phyloP scores from a whole-genome alignment of 768 basidiomycete genomes.

The Plicaturopsis crispa region DNA sequence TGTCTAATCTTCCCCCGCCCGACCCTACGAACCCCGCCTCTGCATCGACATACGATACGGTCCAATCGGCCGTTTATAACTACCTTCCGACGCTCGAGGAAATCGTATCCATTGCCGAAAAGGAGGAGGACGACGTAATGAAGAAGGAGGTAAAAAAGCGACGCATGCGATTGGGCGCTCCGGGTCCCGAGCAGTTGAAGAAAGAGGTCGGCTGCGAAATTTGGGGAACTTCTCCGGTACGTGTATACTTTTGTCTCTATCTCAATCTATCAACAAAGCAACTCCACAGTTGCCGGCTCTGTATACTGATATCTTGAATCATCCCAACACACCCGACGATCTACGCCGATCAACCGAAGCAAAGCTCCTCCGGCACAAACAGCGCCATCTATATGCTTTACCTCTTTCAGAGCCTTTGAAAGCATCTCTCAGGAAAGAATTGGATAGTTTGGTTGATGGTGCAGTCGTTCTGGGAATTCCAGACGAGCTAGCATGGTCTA shows the following conservation, averaged over 20 bases:
- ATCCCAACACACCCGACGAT: slow-evolving; percentile 71
- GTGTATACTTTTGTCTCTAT: slow-evolving; percentile 4
- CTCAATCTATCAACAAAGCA: slow-evolving; percentile 6
- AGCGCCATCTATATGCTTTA: slow-evolving; percentile 53
- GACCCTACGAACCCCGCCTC: slow-evolving; percentile 69
- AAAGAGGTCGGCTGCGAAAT: slow-evolving; percentile 65
- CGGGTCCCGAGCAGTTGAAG: slow-evolving; percentile 47
- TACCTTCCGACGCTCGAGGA: slow-evolving; percentile 69
- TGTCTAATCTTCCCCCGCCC: slow-evolving; percentile 64
- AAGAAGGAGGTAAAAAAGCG: slow-evolving; percentile 71
- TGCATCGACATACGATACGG: slow-evolving; percentile 45
- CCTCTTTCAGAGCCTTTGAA: slow-evolving; percentile 39
- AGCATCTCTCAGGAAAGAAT: slow-evolving; percentile 40
- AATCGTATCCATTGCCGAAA: slow-evolving; percentile 55
- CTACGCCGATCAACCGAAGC: slow-evolving; percentile 72
- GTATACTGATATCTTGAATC: slow-evolving; percentile 76
- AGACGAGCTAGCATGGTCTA: slow-evolving; percentile 78
- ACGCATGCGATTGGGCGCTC: slow-evolving; percentile 67
- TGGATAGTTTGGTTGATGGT: slow-evolving; percentile 69
- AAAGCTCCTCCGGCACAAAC: slow-evolving; percentile 62
- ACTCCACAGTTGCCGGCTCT: slow-evolving; percentile 53
- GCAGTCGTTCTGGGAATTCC: slow-evolving; percentile 67
- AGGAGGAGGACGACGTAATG: slow-evolving; percentile 48
- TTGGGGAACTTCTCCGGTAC: slow-evolving; percentile 52
- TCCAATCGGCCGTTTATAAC: slow-evolving; percentile 63